These are phyloP conservation scores for Cucurbita maxima DNA, from an alignment of 306 rosid species.

Conservation along the genomic window DNA sequence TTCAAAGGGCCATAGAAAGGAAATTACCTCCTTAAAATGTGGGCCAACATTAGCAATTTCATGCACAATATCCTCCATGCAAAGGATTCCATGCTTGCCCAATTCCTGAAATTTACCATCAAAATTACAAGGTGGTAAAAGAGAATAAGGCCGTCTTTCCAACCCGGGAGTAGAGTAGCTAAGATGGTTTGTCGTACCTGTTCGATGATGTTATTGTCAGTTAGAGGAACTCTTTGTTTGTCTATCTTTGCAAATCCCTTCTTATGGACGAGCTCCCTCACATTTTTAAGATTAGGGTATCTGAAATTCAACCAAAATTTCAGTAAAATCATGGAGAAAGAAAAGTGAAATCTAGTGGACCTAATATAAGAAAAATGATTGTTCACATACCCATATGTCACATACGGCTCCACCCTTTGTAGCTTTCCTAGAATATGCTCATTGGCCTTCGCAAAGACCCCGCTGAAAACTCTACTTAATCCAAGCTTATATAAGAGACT, in stretches of 20 bases:
- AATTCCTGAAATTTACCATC: constrained; percentile 32
- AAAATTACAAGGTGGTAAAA: not conserved
- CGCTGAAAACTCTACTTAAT: constrained; percentile 47
- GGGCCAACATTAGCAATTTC: constrained; percentile 59
- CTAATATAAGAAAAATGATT: not conserved
- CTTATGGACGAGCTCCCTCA: constrained; percentile 62
- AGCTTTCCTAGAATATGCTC: constrained; percentile 42
- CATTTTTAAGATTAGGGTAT: constrained; percentile 65
- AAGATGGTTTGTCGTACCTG: constrained; percentile 30
- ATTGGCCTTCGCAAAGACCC: constrained; percentile 55
- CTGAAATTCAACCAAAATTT: constrained; percentile 18
- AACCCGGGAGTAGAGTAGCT: not conserved
- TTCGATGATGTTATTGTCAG: constrained; percentile 69
- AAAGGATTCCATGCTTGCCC: constrained; percentile 47
- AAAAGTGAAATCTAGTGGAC: not conserved
- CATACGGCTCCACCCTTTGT: constrained; percentile 69
- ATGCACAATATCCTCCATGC: constrained; percentile 82
- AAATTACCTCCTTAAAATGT: constrained; percentile 59
- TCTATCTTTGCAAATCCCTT: constrained; percentile 50
- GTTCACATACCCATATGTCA: constrained; percentile 64
- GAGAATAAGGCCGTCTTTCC: not conserved
- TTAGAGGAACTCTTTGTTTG: constrained; percentile 65
- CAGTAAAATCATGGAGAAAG: not conserved
- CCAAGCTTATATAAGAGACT: constrained; percentile 40
- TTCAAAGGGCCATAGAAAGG: constrained; percentile 58